Base-by-base conservation (phyloP, 1,284 basidiomycete species). In the Xerocomus amazonicus region DNA sequence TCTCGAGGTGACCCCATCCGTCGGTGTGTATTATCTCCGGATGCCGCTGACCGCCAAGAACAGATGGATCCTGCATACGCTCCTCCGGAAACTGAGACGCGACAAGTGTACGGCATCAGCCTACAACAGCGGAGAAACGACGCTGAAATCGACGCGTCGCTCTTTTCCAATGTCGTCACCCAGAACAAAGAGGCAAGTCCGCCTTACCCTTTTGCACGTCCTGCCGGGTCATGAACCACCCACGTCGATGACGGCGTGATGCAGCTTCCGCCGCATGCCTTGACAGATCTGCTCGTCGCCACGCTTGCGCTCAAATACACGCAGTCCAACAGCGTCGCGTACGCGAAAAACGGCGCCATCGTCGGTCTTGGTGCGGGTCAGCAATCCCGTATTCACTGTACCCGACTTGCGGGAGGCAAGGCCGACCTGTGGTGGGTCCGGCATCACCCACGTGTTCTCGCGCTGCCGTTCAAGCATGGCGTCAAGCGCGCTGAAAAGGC, bases 371-470 rank as follows among this genome's bases (percentile, higher is more conserved):
- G 96, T 45, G 97, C 97, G 0, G 96, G 97, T 13, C 96, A 99
- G 70, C 97, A 99, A 70, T 97, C 94, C 9, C 91, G 96, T 50
- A 99, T 99, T 68, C 97, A 99, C 77, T 99, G 97, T 74, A 99
- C 96, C 17, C 90, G 97, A 45, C 84, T 99, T 41, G 97, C 97
- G 1, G 96, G 97, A 10, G 83, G 86, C 56, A 99, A 99, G 74
- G 94, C 94, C n/a, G 97, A 99, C 75, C 83, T 95, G 61, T 99
- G 96, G 94, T 99, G 97, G 96, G 79, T 98, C 51, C 87, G 96
- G 33, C 94, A 98, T 74, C 94, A 98, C 74, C 88, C 94, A 0
- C 87, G 92, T 43, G 94, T 95, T 43, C 84, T 97, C 56, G 75
- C 77, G 10, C 81, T 98, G 40, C 91, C 95, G 2, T 99, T 98